Conservation (phyloP, 306 rosid species). For the Cicer yamashitae region DNA sequence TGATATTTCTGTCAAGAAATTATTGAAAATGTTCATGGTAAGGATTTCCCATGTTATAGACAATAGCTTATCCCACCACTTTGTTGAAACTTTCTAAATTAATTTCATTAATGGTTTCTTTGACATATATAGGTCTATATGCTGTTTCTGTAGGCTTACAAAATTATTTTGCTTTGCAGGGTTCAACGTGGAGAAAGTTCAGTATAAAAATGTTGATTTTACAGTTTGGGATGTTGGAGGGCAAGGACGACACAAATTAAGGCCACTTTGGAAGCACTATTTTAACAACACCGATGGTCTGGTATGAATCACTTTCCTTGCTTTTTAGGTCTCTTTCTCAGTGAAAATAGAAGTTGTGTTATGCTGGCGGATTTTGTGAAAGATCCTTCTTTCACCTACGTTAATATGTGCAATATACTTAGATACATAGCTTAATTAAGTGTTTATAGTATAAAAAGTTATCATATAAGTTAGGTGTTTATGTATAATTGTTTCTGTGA, state of each 20-base stretch:
- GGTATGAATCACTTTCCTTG: conserved; percentile 53
- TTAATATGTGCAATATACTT: neutral
- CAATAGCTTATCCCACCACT: neutral
- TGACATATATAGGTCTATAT: conserved; percentile 1
- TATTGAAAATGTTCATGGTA: too few relatives aligned
- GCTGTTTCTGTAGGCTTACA: conserved; percentile 24
- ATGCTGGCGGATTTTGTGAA: neutral
- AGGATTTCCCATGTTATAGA: too few relatives aligned
- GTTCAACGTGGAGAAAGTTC: conserved; percentile 96
- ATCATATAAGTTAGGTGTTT: too few relatives aligned
- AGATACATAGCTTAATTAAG: too few relatives aligned
- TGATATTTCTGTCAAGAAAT: too few relatives aligned
- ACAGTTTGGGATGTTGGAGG: conserved; percentile 99
- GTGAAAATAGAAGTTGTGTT: conserved; percentile 1
- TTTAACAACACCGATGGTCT: conserved; percentile 85
- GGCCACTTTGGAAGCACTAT: conserved; percentile 98
- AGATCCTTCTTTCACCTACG: conserved; percentile 3
- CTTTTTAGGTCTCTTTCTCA: neutral
- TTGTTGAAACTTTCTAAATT: neutral
- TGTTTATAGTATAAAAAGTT: too few relatives aligned
- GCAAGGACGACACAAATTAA: conserved; percentile 71
- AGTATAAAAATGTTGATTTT: conserved; percentile 92
- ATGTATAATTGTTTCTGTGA: too few relatives aligned
- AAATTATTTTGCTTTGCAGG: conserved; percentile 55
- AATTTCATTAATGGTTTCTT: neutral